Evolutionary conservation across 1,139 yeast species (phyloP), one percentile per base, ranked within the genome.

Genomic region (Geotrichum citri-aurantii): DNA sequence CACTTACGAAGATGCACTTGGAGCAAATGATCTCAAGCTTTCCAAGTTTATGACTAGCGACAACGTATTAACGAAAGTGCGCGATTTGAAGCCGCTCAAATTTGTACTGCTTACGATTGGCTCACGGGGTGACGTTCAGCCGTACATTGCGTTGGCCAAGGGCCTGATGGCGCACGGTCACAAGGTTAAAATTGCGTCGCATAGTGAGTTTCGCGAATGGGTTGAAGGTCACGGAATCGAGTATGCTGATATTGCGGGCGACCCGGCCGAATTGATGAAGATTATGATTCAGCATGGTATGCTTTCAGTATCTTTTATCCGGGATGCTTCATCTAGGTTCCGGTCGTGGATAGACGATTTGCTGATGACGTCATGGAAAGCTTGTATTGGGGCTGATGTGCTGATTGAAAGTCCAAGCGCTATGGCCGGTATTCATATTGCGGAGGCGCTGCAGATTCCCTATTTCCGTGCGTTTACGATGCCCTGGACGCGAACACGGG

Each of bases 401-500:
- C 75, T 92, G 62, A 89, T 92, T 61, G 98, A 92, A 69, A 87
- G 96, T 47, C 98, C 98, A 0, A 88, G 96, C 6, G 95, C 97
- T 0, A 91, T 92, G 95, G 93, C 87, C 11, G 98, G 98, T 11
- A 82, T 92, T 48, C 98, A 92, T 69, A 87, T 93, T 60, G 97
- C 98, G 0, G 98, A 92, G 70, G 95, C 96, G 0, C 73, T 92
- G 59, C 82, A 84, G 19, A 87, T 92, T 56, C 97, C 98, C 0
- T 92, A 92, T 69, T 88, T 88, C 77, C 78, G 98, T 66, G 97
- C 98, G 0, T 93, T 92, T 69, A 93, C 98, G 0, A 92, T 92
- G 98, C 98, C 98, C 0, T 92, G 98, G 98, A 89, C 97, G 0
- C 76, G 96, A 65, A 92, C 98, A 0, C 79, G 96, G 64, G 95